Evolutionary conservation across 768 basidiomycete genomes (phyloP).

Genomic region (Serendipita sp.): DNA sequence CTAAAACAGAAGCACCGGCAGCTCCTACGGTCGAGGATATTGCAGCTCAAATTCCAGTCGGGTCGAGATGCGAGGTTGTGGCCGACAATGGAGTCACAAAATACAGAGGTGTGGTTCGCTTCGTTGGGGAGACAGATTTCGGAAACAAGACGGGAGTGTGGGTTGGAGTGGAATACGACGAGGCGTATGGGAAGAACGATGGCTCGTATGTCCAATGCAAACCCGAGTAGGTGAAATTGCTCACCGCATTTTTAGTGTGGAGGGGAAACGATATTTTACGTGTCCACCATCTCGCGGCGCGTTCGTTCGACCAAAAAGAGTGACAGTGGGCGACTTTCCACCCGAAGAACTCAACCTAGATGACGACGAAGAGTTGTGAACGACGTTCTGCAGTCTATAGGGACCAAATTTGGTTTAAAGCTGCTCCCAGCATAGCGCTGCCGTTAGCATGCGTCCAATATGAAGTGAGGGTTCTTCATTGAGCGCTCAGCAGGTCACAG

Average conservation of each 20-base stretch:
- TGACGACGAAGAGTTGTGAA: constrained; percentile 45
- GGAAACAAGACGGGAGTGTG: constrained; percentile 49
- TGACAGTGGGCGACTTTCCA: constrained; percentile 75
- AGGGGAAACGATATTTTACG: constrained; percentile 74
- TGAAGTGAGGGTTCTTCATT: too few relatives aligned
- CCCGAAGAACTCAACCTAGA: constrained; percentile 63
- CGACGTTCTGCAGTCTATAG: too few relatives aligned
- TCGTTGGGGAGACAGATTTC: constrained; percentile 68
- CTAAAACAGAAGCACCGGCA: constrained; percentile 24
- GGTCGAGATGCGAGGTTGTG: constrained; percentile 73
- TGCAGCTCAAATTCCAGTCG: constrained; percentile 34
- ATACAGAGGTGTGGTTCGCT: constrained; percentile 64
- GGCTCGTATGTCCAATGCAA: constrained; percentile 55
- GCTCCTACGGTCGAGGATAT: constrained; percentile 13
- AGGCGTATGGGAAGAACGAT: constrained; percentile 90
- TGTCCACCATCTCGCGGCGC: constrained; percentile 65
- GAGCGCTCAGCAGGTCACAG: too few relatives aligned
- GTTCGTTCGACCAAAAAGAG: constrained; percentile 73
- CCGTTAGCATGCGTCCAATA: too few relatives aligned
- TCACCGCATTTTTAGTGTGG: constrained; percentile 36
- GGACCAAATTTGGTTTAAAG: too few relatives aligned
- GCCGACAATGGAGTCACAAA: constrained; percentile 49
- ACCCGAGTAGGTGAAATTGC: background rate
- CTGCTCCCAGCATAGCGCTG: too few relatives aligned
- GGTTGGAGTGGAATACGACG: constrained; percentile 92